Base-by-base conservation (phyloP, 306 rosid species). In the Vicia villosa region DNA sequence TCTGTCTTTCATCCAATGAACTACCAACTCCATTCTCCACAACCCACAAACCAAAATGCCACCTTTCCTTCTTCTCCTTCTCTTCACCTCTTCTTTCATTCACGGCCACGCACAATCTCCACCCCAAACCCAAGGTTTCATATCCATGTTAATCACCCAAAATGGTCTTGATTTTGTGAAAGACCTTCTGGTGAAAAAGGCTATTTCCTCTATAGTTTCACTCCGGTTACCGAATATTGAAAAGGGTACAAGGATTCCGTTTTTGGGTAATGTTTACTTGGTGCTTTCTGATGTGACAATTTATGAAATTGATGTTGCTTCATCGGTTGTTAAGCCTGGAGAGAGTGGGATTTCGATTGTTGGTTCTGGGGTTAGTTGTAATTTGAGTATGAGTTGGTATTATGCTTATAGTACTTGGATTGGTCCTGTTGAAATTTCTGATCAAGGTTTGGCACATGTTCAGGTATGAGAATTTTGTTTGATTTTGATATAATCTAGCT, bases 151-250 rank as follows among this genome's bases (percentile, higher is more conserved):
- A 36, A 81, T 91, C 24, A 85, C 96, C 73, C 88, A 86, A 84
- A 81, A 80, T 32, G 97, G 97, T 34, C 88, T 94, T 40, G 84
- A 87, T 86, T 90, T 88, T 74, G 81, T 88, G 12, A 87, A 88
- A 77, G 87, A 84, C 21, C 73, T 91, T 81, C 88, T 91, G 45
- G 77, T 83, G 8, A 50, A 77, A 7, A 54, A 83, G 71, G 97
- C 90, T 3, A 68, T 90, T 69, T 90, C 95, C 45, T 88, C 96
- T 3, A 56, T 91, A 32, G 42, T 86, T 61, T 88, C 97, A 24
- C 90, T 91, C 64, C 76, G 71, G 20, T 74, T 94, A 65, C 89
- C 92, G 16, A 42, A 79, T n/a, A 85, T 86, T 72, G 81, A 86
- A 50, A 84, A 84, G 42, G 71, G 81, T 22, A 15, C 57, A 40